These are phyloP conservation scores for Vicia sativa DNA, from an alignment of 306 rosid genomes.

Conservation along the genomic window DNA sequence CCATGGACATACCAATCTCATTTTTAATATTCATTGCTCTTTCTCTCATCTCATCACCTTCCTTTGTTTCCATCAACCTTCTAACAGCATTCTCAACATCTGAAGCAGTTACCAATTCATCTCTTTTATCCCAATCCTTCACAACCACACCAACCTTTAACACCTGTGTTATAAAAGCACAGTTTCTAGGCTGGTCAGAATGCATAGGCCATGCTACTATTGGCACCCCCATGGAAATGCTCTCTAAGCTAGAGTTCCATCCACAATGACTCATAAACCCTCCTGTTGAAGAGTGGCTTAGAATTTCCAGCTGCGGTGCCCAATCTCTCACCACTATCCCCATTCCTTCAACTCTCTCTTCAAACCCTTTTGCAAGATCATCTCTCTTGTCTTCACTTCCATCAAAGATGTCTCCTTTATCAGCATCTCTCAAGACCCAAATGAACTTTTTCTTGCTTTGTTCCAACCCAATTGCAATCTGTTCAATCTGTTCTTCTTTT, in stretches of 20 bases:
- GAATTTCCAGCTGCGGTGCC: constrained; percentile 46
- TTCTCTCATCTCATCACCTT: constrained; percentile 53
- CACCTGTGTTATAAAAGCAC: constrained; percentile 15
- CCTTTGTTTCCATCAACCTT: constrained; percentile 46
- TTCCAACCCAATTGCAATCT: constrained; percentile 63
- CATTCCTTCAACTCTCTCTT: constrained; percentile 5
- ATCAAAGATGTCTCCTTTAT: constrained; percentile 51
- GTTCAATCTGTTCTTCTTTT: constrained; percentile 40
- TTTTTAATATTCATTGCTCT: constrained; percentile 45
- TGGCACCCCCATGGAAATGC: constrained; percentile 39
- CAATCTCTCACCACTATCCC: constrained; percentile 38
- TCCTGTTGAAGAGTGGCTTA: constrained; percentile 37
- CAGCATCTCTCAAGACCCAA: constrained; percentile 51
- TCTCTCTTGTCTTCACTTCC: constrained; percentile 31
- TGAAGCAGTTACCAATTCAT: constrained; percentile 38
- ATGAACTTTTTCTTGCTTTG: constrained; percentile 56
- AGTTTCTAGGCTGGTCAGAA: constrained; percentile 40
- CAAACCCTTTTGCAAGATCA: constrained; percentile 33
- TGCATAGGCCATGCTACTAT: constrained; percentile 46
- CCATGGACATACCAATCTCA: constrained; percentile 38
- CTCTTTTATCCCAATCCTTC: constrained; percentile 44
- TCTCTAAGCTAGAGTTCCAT: constrained; percentile 41
- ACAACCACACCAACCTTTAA: constrained; percentile 38
- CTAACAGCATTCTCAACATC: constrained; percentile 42
- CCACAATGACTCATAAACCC: constrained; percentile 46